These are phyloP conservation scores for Mycena venus DNA, from an alignment of 768 basidiomycete genomes.

Conservation along the genomic window DNA sequence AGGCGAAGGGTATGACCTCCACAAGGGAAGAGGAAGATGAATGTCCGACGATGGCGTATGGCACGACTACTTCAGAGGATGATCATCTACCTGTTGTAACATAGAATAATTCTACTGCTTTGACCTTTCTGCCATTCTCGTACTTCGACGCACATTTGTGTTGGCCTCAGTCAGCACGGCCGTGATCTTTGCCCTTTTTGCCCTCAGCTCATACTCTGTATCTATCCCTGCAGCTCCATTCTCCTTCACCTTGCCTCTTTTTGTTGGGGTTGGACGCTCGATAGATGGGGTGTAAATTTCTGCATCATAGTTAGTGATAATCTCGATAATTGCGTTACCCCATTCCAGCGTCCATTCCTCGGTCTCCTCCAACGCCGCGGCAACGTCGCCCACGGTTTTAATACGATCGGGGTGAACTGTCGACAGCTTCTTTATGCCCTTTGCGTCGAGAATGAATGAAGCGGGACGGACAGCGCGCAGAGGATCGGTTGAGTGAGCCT, in stretches of 20 bases:
- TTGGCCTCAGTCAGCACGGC: background rate
- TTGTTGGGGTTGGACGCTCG: background rate
- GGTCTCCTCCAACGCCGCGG: slow-evolving; percentile 31
- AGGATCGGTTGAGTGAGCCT: too few relatives aligned
- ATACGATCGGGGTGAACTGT: slow-evolving; percentile 18
- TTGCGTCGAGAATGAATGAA: too few relatives aligned
- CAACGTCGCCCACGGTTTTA: slow-evolving; percentile 8
- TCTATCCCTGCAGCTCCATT: too few relatives aligned
- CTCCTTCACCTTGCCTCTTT: background rate
- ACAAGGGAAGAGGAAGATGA: slow-evolving; percentile 49
- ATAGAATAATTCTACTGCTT: background rate
- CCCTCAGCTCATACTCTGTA: too few relatives aligned
- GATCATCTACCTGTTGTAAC: background rate
- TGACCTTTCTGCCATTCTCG: background rate
- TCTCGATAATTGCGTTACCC: slow-evolving; percentile 3
- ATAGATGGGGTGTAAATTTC: background rate
- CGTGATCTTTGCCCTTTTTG: too few relatives aligned
- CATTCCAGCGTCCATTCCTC: slow-evolving; percentile 41
- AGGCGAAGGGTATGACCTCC: slow-evolving; percentile 43
- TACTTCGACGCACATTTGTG: background rate
- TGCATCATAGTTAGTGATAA: slow-evolving; percentile 3
- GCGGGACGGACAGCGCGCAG: too few relatives aligned
- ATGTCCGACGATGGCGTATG: background rate
- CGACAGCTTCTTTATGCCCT: background rate
- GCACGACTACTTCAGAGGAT: background rate